Evolutionary conservation across 2,329 filamentous ascomycete species (phyloP).

Genomic region (Albifimbria verrucaria): DNA sequence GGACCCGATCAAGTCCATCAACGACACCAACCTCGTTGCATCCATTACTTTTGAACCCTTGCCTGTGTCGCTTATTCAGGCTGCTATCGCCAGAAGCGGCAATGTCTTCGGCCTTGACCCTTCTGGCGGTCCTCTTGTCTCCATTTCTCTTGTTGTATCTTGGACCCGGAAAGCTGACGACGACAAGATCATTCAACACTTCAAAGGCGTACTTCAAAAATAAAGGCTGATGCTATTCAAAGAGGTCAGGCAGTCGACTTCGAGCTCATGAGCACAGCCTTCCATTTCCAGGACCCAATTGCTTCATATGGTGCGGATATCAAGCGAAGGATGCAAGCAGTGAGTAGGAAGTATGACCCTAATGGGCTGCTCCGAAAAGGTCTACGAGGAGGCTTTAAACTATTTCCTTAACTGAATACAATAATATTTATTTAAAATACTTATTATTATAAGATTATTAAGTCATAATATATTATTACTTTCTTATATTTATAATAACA

Average conservation of each 20-base stretch:
- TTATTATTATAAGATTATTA: too few species aligned
- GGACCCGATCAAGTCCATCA: background rate
- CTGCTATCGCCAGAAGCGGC: slow-evolving; percentile 3
- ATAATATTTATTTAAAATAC: too few species aligned
- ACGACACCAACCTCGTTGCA: background rate
- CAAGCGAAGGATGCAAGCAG: slow-evolving; percentile 7
- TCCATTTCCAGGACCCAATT: slow-evolving; percentile 31
- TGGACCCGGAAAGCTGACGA: slow-evolving; percentile 5
- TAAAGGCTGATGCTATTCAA: slow-evolving; percentile 9
- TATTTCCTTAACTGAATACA: too few species aligned
- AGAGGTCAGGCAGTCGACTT: slow-evolving; percentile 12
- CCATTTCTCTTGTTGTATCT: background rate
- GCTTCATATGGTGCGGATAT: slow-evolving; percentile 33
- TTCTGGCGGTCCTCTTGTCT: slow-evolving; percentile 1
- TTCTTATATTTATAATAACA: background rate
- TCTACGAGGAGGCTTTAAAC: background rate
- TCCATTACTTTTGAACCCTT: background rate
- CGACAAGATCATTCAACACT: slow-evolving; percentile 7
- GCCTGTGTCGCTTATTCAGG: background rate
- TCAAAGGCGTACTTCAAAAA: slow-evolving; percentile 13
- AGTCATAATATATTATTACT: too few species aligned
- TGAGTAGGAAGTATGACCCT: background rate
- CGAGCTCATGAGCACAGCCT: slow-evolving; percentile 38
- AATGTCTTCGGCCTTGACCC: slow-evolving; percentile 5
- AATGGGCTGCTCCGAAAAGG: background rate